Base-by-base conservation (phyloP, 805 yeast species). In the Starmerella floris region DNA sequence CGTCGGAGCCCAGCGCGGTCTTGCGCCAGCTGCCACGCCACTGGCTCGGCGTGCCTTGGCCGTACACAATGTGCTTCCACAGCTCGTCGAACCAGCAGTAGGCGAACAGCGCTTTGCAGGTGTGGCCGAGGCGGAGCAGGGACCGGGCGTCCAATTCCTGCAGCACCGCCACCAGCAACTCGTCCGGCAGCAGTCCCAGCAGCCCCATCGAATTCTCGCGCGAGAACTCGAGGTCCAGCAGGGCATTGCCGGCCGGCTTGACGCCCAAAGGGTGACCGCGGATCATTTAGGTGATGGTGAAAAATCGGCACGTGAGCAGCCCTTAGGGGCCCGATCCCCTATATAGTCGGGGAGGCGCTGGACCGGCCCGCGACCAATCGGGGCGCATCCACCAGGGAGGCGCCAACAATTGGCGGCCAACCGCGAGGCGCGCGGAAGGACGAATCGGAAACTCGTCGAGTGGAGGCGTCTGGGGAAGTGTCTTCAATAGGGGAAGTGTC, bases 21-120 rank as follows among this genome's bases (percentile, higher is more conserved):
- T 70, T 63, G 51, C 87, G 69, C 95, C 95, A 85, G 2, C 84
- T 72, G 1, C 95, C 95, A 25, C 54, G 57, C 95, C 95, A 84
- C 27, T 51, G 50, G 2, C 47, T 48, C 2, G 63, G 56, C 11
- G 59, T 56, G 39, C 52, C 48, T 2, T 66, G 61, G 36, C 52
- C 23, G 19, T 27, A 40, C 2, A 28, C 41, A 36, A 77, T 43
- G 43, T 66, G 69, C 53, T 79, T 79, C 95, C 95, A 85, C 21
- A 80, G 51, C 39, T 84, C 94, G 50, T 84, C 95, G 54, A 76
- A 79, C 55, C 74, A 76, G 11, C 76, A 55, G 56, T 73, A 80
- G 1, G 88, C 93, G 59, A 78, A 83, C 55, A 79, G 60, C 5
- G 77, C 67, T 45, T 79, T 70, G 3, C 93, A 82, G 2, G 76